Evolutionary conservation across 768 basidiomycete genomes (phyloP).

Genomic region (Podaxis sp.): DNA sequence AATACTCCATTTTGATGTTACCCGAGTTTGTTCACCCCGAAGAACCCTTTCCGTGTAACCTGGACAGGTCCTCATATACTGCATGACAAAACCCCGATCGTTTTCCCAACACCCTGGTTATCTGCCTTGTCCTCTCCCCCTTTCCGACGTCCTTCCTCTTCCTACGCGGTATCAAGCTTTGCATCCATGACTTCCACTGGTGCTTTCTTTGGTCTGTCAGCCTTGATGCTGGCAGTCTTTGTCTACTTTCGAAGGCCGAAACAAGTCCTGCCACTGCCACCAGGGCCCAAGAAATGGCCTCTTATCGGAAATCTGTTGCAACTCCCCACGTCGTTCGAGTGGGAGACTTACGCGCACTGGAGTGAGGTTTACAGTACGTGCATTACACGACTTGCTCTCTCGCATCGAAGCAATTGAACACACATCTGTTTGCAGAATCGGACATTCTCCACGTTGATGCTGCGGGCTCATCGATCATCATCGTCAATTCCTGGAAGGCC

Average conservation of each 20-base stretch:
- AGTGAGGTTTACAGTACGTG: conserved; percentile 30
- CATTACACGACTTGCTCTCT: neutral
- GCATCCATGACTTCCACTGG: neutral
- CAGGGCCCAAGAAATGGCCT: conserved; percentile 35
- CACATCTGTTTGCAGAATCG: conserved; percentile 14
- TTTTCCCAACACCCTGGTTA: neutral
- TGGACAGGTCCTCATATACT: neutral
- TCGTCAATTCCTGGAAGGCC: conserved; percentile 29
- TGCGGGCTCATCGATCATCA: conserved; percentile 18
- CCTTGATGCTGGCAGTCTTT: neutral
- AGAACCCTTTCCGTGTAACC: neutral
- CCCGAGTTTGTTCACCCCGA: neutral
- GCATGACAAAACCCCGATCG: neutral
- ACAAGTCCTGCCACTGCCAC: conserved; percentile 28
- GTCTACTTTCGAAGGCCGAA: neutral
- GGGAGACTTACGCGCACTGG: conserved; percentile 34
- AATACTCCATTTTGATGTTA: conserved; percentile 8
- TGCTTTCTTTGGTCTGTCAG: neutral
- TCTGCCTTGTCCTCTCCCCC: neutral
- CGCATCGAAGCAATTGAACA: neutral
- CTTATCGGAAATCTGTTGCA: conserved; percentile 37
- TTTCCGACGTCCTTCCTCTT: neutral
- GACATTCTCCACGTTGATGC: conserved; percentile 21
- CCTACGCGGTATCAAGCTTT: neutral
- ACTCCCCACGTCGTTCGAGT: conserved; percentile 31